Conservation (phyloP, 495 filamentous ascomycete genomes). For the Trichoderma parareesei region DNA sequence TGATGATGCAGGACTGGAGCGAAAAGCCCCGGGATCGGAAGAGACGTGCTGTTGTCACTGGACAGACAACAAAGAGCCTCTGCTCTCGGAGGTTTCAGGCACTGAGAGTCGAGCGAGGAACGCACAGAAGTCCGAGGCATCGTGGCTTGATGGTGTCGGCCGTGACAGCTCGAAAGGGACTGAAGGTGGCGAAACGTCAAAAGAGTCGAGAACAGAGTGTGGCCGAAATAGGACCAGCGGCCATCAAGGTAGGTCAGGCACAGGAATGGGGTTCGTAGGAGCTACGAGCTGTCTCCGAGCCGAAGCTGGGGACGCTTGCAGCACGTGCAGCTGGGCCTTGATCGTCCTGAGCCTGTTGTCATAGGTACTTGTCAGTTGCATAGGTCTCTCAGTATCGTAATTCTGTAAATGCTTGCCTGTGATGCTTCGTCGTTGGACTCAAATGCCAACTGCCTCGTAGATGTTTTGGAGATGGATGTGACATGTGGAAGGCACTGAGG, state of each 20-base stretch:
- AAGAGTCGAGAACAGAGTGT: not conserved
- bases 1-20: not conserved
- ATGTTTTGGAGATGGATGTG: no score
- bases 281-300: not conserved
- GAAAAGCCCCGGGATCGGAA: not conserved
- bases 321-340: not conserved
- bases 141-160: not conserved
- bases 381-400: no score
- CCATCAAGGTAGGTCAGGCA: not conserved
- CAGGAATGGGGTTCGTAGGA: not conserved
- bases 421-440: no score
- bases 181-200: constrained; percentile 5
- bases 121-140: not conserved
- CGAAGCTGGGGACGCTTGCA: not conserved
- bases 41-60: not conserved
- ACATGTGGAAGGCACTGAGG: no score
- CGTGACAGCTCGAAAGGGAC: not conserved
- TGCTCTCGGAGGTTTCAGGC: not conserved
- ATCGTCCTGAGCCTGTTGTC: not conserved
- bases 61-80: not conserved
- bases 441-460: no score
- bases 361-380: no score
- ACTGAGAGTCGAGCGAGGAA: no score
- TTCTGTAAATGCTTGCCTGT: no score
- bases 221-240: not conserved